Base-by-base conservation (phyloP, 164 flowering plant species). In the Vitis rupestris region DNA sequence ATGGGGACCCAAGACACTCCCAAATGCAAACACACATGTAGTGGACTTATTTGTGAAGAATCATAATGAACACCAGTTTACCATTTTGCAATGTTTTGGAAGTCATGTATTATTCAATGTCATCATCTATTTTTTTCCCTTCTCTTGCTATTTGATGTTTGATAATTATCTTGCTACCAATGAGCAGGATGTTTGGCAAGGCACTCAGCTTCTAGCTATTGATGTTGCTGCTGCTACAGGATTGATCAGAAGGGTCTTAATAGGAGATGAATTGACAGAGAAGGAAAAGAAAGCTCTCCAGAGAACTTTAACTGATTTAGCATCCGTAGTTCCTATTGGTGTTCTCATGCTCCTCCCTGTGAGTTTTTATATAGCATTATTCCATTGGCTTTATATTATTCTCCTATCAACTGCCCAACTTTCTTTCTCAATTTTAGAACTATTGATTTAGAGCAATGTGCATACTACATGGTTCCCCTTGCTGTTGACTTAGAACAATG, bases 311-410 rank as follows among this genome's bases (percentile, higher is more conserved):
- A 91, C 97, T 8, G 98, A 96, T 78, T 76, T 96, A 78, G 99
- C 99, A 52, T 91, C 98, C 23, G 98, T 95, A 30, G 84, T 95
- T 64, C 99, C 99, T 16, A 95, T 95, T 76, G 98, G 99, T 63
- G 68, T 93, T 74, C 91, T 95, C 30, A 95, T 95, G 99, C 98
- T 95, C 66, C 94, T 95, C 59, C 99, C 99, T 70, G 99, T 95
- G 76, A 85, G 97, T 83, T 62, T 16, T 31, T 59, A 50, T 59
- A 56, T 29, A 50, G 7, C 53, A 37, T 68, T 52, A 37, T 37
- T 37, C 44, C 44, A 37, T 37, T 37, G 44, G 44, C 7, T 1
- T 37, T 37, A 37, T 37, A 23, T 23, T 23, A 23, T 23, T 23
- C 27, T 23, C 27, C 27, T 23, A 23, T 23, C 27, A 23, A 23